Evolutionary conservation across 2,329 filamentous ascomycete genomes (phyloP).

Genomic region (Simplicillium sp.): DNA sequence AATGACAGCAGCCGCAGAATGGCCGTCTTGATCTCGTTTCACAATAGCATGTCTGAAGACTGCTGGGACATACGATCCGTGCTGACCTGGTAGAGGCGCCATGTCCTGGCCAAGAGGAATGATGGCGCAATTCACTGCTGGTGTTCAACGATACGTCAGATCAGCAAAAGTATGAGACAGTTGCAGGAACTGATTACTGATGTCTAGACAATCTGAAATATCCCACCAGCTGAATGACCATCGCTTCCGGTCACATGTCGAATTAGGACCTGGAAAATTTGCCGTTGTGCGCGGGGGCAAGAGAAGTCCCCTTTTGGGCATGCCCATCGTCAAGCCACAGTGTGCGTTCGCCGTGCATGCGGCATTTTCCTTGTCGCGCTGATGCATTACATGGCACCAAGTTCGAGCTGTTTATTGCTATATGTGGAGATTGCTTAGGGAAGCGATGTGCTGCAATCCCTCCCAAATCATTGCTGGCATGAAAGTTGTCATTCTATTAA

Average conservation of each 20-base stretch:
- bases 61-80: too few relatives aligned
- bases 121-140: not conserved
- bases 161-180: not conserved
- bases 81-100: too few relatives aligned
- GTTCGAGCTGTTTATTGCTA: not conserved
- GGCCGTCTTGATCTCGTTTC: too few relatives aligned
- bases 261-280: too few relatives aligned
- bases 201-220: not conserved
- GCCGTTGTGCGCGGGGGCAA: not conserved
- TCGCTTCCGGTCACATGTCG: not conserved
- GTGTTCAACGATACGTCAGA: not conserved
- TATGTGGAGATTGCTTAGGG: not conserved
- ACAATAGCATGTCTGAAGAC: too few relatives aligned
- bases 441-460: not conserved
- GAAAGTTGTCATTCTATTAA: too few relatives aligned
- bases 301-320: not conserved
- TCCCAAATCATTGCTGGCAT: too few relatives aligned
- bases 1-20: too few relatives aligned
- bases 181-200: not conserved
- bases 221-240: not conserved
- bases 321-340: not conserved
- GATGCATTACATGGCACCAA: not conserved
- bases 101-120: not conserved
- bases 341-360: not conserved
- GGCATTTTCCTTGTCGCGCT: not conserved